A percentile compares a stretch with the other conserved stretches of the same genome.
phyloP scores from a whole-genome alignment of 805 yeast species.

The Crinitomyces ghanaensis region DNA sequence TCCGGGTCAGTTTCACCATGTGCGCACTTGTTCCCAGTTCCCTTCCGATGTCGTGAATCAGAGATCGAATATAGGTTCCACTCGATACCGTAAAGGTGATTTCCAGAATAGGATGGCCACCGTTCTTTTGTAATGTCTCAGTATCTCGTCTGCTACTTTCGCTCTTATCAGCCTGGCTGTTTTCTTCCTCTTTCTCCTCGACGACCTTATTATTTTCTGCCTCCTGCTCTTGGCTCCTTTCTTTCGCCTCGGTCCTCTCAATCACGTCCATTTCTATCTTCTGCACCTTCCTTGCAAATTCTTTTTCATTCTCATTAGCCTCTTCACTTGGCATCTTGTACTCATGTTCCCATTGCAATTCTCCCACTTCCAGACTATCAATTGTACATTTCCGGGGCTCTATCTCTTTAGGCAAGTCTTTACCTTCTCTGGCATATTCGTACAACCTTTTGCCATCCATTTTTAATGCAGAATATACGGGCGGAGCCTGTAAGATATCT shows the following conservation, averaged over 20 bases:
- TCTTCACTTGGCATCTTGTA: slow-evolving; percentile 30
- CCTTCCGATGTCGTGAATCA: slow-evolving; percentile 80
- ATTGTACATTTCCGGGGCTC: slow-evolving; percentile 63
- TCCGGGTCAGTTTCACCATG: slow-evolving; percentile 73
- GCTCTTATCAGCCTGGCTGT: slow-evolving; percentile 3
- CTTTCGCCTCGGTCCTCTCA: slow-evolving; percentile 17
- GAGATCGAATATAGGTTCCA: slow-evolving; percentile 87
- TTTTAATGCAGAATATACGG: slow-evolving; percentile 86
- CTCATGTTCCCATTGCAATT: slow-evolving; percentile 43
- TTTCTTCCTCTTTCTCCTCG: slow-evolving; percentile 20
- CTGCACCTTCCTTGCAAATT: slow-evolving; percentile 33
- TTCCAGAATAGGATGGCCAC: slow-evolving; percentile 50
- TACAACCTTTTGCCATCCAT: slow-evolving; percentile 90
- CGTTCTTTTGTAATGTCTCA: slow-evolving; percentile 30
- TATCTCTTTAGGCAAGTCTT: slow-evolving; percentile 75
- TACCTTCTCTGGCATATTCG: slow-evolving; percentile 84
- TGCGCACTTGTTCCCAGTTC: slow-evolving; percentile 72
- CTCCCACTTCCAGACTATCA: slow-evolving; percentile 43
- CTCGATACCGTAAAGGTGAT: slow-evolving; percentile 75
- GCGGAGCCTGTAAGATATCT: slow-evolving; percentile 78
- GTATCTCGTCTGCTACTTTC: slow-evolving; percentile 34
- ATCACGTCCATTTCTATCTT: too few relatives aligned
- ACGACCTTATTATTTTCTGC: slow-evolving; percentile 14
- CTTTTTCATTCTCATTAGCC: slow-evolving; percentile 26
- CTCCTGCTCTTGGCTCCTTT: slow-evolving; percentile 1